These are phyloP conservation scores for Xerocomellus amylosporus DNA, from an alignment of 768 basidiomycete species.

Conservation along the genomic window DNA sequence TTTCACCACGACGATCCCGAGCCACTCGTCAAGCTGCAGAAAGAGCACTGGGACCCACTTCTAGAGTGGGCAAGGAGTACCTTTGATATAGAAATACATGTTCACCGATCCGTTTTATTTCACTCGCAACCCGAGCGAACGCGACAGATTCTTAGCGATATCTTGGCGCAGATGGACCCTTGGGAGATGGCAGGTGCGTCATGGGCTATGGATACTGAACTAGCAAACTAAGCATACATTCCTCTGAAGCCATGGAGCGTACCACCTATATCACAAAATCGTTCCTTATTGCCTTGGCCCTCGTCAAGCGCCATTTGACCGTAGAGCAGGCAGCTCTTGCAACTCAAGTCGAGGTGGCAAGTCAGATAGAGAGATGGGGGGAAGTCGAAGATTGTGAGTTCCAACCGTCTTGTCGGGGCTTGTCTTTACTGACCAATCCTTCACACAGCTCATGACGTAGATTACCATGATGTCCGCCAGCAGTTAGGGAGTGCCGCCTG, in stretches of 20 bases:
- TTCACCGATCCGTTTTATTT: constrained; percentile 70
- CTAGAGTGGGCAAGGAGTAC: constrained; percentile 71
- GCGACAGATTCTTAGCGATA: constrained; percentile 51
- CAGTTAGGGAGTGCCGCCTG: constrained; percentile 81
- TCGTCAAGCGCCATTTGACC: constrained; percentile 71
- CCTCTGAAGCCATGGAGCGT: constrained; percentile 76
- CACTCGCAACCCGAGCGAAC: constrained; percentile 70
- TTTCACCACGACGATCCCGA: constrained; percentile 81
- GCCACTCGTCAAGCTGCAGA: constrained; percentile 72
- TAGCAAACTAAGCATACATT: background rate
- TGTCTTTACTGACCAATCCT: constrained; percentile 14
- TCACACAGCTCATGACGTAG: constrained; percentile 89
- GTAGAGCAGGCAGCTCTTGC: constrained; percentile 84
- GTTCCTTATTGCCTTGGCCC: constrained; percentile 80
- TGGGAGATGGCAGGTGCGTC: constrained; percentile 88
- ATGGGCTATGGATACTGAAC: background rate
- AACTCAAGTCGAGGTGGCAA: constrained; percentile 88
- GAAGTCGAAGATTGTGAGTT: constrained; percentile 97
- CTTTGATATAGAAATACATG: constrained; percentile 64
- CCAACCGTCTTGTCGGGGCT: background rate
- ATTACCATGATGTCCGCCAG: constrained; percentile 88
- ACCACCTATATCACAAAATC: constrained; percentile 89
- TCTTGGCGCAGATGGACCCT: constrained; percentile 63
- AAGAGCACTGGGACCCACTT: constrained; percentile 85
- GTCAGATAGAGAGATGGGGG: constrained; percentile 98